Evolutionary conservation across 306 rosid species (phyloP).

Genomic region (Fagus sylvatica): DNA sequence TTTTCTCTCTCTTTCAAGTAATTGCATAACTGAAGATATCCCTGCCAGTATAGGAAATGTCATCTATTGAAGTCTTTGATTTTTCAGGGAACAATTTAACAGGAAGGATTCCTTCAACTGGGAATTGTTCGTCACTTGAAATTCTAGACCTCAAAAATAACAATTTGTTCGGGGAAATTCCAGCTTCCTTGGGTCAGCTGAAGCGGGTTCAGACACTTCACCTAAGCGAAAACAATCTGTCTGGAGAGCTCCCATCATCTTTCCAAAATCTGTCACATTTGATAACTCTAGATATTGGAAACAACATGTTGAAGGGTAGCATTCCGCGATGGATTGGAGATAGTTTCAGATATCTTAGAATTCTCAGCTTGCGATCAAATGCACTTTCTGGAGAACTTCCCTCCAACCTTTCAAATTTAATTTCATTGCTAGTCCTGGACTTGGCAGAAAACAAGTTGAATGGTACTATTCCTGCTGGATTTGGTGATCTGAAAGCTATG

Average conservation of each 20-base stretch:
- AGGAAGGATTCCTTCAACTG: conserved; percentile 40
- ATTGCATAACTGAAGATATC: conserved; percentile 39
- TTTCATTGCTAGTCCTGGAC: conserved; percentile 46
- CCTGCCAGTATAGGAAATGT: conserved; percentile 34
- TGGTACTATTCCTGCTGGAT: conserved; percentile 41
- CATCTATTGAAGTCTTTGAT: conserved; percentile 21
- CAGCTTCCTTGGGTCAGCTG: conserved; percentile 35
- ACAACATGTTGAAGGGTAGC: conserved; percentile 28
- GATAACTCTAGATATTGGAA: conserved; percentile 46
- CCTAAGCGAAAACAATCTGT: conserved; percentile 33
- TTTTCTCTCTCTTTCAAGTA: conserved; percentile 39
- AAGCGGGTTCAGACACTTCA: conserved; percentile 30
- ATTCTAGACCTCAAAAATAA: conserved; percentile 43
- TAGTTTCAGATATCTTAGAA: conserved; percentile 23
- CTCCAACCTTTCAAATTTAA: conserved; percentile 27
- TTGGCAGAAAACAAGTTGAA: conserved; percentile 39
- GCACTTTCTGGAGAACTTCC: conserved; percentile 40
- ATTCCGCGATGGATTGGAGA: conserved; percentile 45
- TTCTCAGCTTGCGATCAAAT: conserved; percentile 46
- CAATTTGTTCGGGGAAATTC: conserved; percentile 33
- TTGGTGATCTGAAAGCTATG: conserved; percentile 35
- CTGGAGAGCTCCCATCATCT: conserved; percentile 39
- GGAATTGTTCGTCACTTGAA: conserved; percentile 27
- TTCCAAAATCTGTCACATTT: conserved; percentile 35
- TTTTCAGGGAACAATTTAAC: conserved; percentile 41